phyloP scores from a whole-genome alignment of 441 rosid species.

The Viola pubescens region DNA sequence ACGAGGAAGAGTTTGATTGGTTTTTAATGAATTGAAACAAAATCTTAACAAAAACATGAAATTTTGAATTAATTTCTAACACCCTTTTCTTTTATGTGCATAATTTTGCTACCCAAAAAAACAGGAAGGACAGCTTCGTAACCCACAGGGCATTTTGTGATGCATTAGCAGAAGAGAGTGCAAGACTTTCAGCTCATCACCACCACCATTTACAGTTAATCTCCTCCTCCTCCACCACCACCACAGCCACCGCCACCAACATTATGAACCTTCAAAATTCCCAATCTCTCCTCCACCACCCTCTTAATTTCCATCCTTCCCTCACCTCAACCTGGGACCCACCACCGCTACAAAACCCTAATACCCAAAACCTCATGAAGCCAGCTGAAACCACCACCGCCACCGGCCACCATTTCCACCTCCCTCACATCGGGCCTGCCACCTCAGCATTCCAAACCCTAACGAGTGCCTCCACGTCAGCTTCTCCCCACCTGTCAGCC shows the following conservation, averaged over 20 bases:
- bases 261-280: constrained; percentile 17
- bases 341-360: constrained; percentile 15
- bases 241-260: too few species aligned
- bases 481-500: constrained; percentile 58
- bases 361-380: constrained; percentile 26
- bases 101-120: constrained; percentile 11
- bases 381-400: constrained; percentile 27
- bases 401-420: constrained; percentile 22
- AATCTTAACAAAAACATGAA: too few species aligned
- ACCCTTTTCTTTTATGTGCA: neutral
- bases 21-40: too few species aligned
- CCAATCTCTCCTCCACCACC: constrained; percentile 12
- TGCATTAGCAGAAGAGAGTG: constrained; percentile 91
- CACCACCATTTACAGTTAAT: neutral
- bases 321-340: constrained; percentile 25
- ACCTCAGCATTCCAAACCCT: too few species aligned
- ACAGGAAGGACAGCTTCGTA: constrained; percentile 93
- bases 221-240: constrained; percentile 17
- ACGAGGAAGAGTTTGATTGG: too few species aligned
- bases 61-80: too few species aligned
- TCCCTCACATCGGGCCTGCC: constrained; percentile 21
- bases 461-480: too few species aligned
- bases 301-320: constrained; percentile 25
- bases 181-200: constrained; percentile 49
- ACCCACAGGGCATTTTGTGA: constrained; percentile 94